Conservation (phyloP, 192 early-diverging fungal genomes). For the Chytriomyces hyalinus region DNA sequence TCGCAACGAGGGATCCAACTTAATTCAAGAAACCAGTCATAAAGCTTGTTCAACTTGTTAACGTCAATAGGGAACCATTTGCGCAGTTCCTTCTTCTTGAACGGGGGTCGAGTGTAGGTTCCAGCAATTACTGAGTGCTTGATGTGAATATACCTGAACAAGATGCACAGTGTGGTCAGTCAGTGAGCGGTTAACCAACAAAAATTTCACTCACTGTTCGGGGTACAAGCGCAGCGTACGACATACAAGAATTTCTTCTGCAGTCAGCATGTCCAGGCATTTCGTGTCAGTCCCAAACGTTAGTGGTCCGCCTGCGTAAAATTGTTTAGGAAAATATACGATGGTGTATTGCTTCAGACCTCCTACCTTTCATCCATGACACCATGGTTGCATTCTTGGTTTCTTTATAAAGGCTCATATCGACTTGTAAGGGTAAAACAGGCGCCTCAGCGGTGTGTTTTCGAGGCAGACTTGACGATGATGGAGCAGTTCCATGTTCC, state of each 20-base stretch:
- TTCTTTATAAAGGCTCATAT: too few relatives aligned
- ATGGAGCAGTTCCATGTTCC: too few relatives aligned
- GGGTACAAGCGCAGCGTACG: constrained; percentile 81
- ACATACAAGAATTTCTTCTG: constrained; percentile 71
- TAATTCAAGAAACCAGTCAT: constrained; percentile 82
- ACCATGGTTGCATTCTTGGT: too few relatives aligned
- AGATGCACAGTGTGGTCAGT: not conserved
- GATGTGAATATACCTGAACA: not conserved
- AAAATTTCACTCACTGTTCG: constrained; percentile 78
- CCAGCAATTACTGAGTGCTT: constrained; percentile 6
- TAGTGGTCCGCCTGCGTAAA: constrained; percentile 4
- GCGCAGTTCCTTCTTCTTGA: constrained; percentile 81
- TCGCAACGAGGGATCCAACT: constrained; percentile 69
- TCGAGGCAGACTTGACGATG: too few relatives aligned
- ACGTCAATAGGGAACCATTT: constrained; percentile 86
- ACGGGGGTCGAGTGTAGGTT: constrained; percentile 10
- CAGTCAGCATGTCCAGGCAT: constrained; percentile 43
- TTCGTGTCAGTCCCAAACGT: not conserved
- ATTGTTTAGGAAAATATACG: too few relatives aligned
- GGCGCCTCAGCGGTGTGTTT: too few relatives aligned
- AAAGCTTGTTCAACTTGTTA: constrained; percentile 78
- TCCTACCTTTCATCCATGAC: too few relatives aligned
- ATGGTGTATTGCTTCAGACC: too few relatives aligned
- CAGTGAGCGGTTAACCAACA: constrained; percentile 62
- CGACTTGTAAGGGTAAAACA: too few relatives aligned